These are phyloP conservation scores for Leucocoprinus leucothites DNA, from an alignment of 768 basidiomycete genomes.

Conservation along the genomic window DNA sequence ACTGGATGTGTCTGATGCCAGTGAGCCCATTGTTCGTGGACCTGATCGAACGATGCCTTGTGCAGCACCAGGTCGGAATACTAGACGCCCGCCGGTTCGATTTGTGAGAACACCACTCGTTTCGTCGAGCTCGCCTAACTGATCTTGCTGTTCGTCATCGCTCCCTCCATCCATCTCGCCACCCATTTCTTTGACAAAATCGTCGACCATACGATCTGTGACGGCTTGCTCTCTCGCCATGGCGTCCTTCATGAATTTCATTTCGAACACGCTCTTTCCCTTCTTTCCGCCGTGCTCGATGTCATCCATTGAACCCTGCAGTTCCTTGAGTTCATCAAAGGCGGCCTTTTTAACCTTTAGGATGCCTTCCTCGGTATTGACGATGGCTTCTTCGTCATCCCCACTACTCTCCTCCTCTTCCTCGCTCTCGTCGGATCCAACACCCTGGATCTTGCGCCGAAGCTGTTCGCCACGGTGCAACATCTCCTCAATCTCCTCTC, in stretches of 20 bases:
- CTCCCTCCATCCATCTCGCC: constrained; percentile 23
- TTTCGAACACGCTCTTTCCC: constrained; percentile 76
- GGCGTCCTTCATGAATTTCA: constrained; percentile 99
- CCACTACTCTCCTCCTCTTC: constrained; percentile 47
- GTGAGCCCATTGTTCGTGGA: constrained; percentile 20
- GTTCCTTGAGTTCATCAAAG: constrained; percentile 69
- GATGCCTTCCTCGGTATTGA: constrained; percentile 39
- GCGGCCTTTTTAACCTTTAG: constrained; percentile 61
- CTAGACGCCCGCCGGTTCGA: constrained; percentile 66
- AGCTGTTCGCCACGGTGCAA: constrained; percentile 78
- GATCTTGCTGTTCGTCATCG: constrained; percentile 19
- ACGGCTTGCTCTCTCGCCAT: constrained; percentile 61
- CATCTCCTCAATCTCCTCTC: constrained; percentile 80
- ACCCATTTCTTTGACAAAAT: constrained; percentile 70
- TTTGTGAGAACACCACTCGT: constrained; percentile 40
- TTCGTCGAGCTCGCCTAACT: constrained; percentile 19
- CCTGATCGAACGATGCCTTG: constrained; percentile 21
- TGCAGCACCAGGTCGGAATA: constrained; percentile 52
- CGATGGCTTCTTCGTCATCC: constrained; percentile 39
- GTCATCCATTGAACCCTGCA: constrained; percentile 35
- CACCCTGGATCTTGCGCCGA: constrained; percentile 70
- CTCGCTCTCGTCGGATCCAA: constrained; percentile 52
- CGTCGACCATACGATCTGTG: constrained; percentile 63
- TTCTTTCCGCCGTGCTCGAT: constrained; percentile 31
- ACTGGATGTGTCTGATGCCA: constrained; percentile 59